Evolutionary conservation across 352 stramenopile species (phyloP), one percentile per base, ranked within the genome.

Genomic region (Halophytophthora polymorphica): DNA sequence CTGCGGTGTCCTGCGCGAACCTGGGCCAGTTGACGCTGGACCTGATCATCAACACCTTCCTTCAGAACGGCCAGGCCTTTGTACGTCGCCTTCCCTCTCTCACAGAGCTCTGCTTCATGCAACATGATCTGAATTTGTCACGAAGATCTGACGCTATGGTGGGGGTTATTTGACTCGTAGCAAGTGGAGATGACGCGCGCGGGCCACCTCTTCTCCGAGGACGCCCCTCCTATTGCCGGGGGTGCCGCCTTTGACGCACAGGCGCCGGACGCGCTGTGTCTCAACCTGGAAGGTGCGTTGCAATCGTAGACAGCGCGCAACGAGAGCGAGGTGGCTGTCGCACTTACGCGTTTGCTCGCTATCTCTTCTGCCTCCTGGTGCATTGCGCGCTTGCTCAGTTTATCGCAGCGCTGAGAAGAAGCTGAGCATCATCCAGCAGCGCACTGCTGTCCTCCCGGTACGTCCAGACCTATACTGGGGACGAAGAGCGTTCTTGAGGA

Each of bases 11-110:
- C 6, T 88, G 76, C 50, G 83, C 77, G n/a, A 93, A 93, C 55
- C 49, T 93, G 29, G 83, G 83, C 18, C 83, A 93, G 58, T 54
- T 93, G 51, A 76, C 76, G 18, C 53, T 91, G n/a, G 83, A 91
- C 58, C 66, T 90, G 25, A 28, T 88, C 31, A 58, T 90, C 59
- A 93, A 90, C 58, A 88, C 80, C 53, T 56, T 90, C 36, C 65
- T 93, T 17, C 64, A 71, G 40, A 66, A 74, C 33, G 77, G 64
- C 21, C 17, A 69, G 18, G 53, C 35, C 39, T 78, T 77, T 43
- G 77, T 86, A 69, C 58, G 70, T 64, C 12, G 12, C 34, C 36
- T 36, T 14, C 5, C 10, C 5, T 22, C 8, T 42, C 37, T 36
- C 18, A 15, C 2, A n/a, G 42, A 7, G 5, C 13, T 33, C 47